phyloP scores from a whole-genome alignment of 148 eudicot genomes.

The Vaccinium myrtillus region DNA sequence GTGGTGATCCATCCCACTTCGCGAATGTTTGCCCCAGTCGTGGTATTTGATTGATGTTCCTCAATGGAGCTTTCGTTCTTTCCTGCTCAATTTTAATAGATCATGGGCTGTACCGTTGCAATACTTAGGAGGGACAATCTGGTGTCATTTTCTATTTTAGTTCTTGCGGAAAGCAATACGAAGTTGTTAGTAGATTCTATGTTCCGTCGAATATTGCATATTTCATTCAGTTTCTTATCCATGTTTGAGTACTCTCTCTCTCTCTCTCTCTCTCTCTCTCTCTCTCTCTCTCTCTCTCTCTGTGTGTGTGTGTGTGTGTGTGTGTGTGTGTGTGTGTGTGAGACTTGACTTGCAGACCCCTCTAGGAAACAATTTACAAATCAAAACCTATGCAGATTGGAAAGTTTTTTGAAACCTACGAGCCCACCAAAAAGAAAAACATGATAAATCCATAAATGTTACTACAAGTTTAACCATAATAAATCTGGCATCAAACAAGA shows the following conservation, averaged over 20 bases:
- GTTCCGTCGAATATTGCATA: background rate
- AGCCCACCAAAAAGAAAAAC: background rate
- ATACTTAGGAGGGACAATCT: background rate
- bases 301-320: too few species aligned
- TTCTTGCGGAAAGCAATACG: background rate
- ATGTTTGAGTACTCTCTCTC: background rate
- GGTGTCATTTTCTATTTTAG: background rate
- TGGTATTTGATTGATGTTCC: constrained; percentile 29
- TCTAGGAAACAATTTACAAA: background rate
- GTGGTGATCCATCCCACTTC: constrained; percentile 93
- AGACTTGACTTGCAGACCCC: background rate
- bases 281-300: background rate
- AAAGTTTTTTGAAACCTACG: background rate
- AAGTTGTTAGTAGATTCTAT: background rate
- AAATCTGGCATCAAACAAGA: background rate
- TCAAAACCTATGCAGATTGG: background rate
- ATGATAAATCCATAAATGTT: background rate
- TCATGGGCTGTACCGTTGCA: background rate
- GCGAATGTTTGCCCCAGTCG: constrained; percentile 92
- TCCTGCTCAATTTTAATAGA: background rate
- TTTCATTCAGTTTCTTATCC: background rate
- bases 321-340: too few species aligned
- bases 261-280: background rate
- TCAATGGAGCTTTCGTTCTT: background rate
- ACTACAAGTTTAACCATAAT: background rate